Percentiles rank a stretch among this genome's conserved stretches.
These are phyloP conservation scores for Pezicula neosporulosa DNA, from an alignment of 2,329 filamentous ascomycete species.

Conservation along the genomic window DNA sequence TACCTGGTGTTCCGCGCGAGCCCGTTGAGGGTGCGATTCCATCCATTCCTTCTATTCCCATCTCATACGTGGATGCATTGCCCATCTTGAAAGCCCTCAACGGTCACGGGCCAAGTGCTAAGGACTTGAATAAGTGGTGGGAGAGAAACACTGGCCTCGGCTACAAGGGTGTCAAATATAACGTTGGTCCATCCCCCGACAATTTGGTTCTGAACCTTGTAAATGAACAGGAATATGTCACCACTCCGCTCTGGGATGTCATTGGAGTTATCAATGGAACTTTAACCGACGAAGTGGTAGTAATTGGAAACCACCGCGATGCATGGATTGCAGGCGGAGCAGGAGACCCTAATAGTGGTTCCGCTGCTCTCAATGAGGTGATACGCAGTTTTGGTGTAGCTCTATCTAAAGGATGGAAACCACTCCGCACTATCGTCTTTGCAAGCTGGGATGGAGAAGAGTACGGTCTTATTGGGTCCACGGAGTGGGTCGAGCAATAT, in stretches of 20 bases:
- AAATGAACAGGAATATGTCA: constrained; percentile 80
- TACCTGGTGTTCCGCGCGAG: constrained; percentile 77
- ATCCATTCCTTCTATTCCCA: constrained; percentile 84
- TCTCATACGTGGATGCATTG: constrained; percentile 83
- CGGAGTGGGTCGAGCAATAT: constrained; percentile 85
- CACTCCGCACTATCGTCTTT: constrained; percentile 86
- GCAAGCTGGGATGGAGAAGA: constrained; percentile 74
- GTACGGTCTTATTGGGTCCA: constrained; percentile 76
- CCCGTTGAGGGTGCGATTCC: constrained; percentile 70
- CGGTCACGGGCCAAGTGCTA: constrained; percentile 76
- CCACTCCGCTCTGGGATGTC: constrained; percentile 83
- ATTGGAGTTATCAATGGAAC: constrained; percentile 91
- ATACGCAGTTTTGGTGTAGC: constrained; percentile 72
- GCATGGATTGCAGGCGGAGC: constrained; percentile 87
- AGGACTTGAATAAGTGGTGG: constrained; percentile 67
- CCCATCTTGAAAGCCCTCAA: constrained; percentile 89
- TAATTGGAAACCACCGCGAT: constrained; percentile 90
- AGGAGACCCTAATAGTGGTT: constrained; percentile 79
- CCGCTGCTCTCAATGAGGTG: constrained; percentile 75
- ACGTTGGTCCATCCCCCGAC: constrained; percentile 66
- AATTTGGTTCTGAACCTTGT: constrained; percentile 66
- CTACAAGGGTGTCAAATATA: constrained; percentile 66
- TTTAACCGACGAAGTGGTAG: constrained; percentile 80
- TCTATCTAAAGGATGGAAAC: constrained; percentile 73
- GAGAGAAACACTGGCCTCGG: constrained; percentile 59